Evolutionary conservation across 1,139 yeast species (phyloP), one percentile per base, ranked within the genome.

Genomic region (Kodamaea plutei): DNA sequence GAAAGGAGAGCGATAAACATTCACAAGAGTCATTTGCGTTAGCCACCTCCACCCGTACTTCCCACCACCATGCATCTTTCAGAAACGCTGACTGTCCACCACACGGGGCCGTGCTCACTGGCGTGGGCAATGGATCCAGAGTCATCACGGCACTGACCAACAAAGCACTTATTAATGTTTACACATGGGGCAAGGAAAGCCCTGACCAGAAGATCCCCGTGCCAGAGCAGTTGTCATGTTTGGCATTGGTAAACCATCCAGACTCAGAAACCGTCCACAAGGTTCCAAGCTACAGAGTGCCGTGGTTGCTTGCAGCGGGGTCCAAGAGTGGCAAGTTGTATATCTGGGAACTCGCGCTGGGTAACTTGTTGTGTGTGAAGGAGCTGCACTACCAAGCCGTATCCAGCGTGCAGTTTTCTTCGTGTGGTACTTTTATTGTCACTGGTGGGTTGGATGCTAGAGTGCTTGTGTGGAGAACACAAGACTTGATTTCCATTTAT

Each of bases 361-460:
- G 98, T 1, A 62, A 76, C 28, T 63, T 91, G 36, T 48, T 89
- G 21, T 69, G 76, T 39, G 91, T 79, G 7, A 77, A 76, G 47
- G 91, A 85, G 31, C 82, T 87, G 1, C 98, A 91, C 59, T 91
- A 87, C 56, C 96, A 89, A 56, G 69, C 72, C 5, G 69, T 88
- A 9, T 71, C 81, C 0, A 67, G 66, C 20, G 53, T 89, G 16
- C 66, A 64, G 38, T 76, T 84, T 44, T 64, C 84, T 2, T 42
- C 58, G 11, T 83, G 88, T 48, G 91, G 91, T 5, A 72, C 77
- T 6, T 80, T 73, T 39, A 50, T 91, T 26, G 68, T 84, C 10
- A 73, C 91, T 4, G 85, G 82, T n/a, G 87, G 95, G 40, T 70
- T 69, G 26, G 98, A 91, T 61, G 77, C 95, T 1, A 67, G 96